A percentile compares a stretch with the other conserved stretches of the same genome.
phyloP scores from a whole-genome alignment of 2,329 filamentous ascomycete species.

The Aureobasidium pullulans region DNA sequence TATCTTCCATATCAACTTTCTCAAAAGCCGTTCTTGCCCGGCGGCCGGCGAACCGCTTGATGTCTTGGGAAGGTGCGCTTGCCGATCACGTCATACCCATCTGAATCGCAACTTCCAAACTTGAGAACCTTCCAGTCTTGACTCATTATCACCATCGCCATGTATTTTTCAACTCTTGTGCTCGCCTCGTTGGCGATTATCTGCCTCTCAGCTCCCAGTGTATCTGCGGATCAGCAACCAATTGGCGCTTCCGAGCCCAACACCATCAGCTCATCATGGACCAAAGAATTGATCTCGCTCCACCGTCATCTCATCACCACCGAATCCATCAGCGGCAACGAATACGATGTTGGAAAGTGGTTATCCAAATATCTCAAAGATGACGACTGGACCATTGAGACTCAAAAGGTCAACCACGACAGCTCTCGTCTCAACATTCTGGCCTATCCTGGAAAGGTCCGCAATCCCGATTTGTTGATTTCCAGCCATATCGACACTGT shows the following conservation, averaged over 20 bases:
- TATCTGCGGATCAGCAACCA: not conserved
- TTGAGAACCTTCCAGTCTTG: not conserved
- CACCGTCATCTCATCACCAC: constrained; percentile 70
- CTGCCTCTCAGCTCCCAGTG: not conserved
- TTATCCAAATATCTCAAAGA: constrained; percentile 58
- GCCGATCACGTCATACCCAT: not conserved
- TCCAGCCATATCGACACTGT: constrained; percentile 78
- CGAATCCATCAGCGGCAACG: constrained; percentile 63
- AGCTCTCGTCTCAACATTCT: constrained; percentile 64
- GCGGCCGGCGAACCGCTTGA: not conserved
- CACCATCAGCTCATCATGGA: constrained; percentile 8
- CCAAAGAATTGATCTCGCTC: constrained; percentile 54
- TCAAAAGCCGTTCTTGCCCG: not conserved
- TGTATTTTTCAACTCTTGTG: constrained; percentile 1
- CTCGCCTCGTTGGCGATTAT: not conserved
- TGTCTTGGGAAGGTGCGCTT: not conserved
- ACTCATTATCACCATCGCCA: not conserved
- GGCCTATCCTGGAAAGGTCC: constrained; percentile 50
- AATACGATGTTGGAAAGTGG: constrained; percentile 61
- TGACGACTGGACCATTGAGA: constrained; percentile 56
- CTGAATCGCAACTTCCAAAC: not conserved
- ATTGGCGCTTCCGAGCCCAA: not conserved
- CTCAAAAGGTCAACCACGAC: constrained; percentile 41
- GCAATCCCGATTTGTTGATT: constrained; percentile 55
- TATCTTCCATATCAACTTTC: not conserved